Conservation (phyloP, 1,284 basidiomycete species). For the Melampsora abietis-canadensis region DNA sequence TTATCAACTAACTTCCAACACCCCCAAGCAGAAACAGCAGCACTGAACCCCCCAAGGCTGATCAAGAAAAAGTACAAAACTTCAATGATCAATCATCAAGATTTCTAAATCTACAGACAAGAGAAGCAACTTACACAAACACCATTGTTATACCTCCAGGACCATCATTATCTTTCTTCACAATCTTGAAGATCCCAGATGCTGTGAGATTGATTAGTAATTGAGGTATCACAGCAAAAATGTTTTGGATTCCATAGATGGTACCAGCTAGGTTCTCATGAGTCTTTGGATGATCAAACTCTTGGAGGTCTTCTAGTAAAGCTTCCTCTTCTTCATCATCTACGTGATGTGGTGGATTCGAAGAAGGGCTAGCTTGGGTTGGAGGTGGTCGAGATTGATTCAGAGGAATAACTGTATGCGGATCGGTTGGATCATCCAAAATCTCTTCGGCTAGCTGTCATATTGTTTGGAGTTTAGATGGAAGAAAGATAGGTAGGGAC, state of each 20-base stretch:
- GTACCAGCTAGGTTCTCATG: slow-evolving; percentile 48
- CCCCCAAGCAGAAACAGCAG: no score
- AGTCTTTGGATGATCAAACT: neutral
- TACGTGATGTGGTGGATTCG: no score
- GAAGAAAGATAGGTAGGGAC: slow-evolving; percentile 23
- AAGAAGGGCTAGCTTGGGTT: no score
- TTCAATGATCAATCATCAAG: no score
- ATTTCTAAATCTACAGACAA: neutral
- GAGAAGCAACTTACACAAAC: neutral
- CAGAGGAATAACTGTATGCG: neutral
- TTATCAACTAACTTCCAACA: no score
- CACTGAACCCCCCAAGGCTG: no score
- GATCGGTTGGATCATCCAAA: neutral
- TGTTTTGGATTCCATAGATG: slow-evolving; percentile 52
- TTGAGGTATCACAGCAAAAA: slow-evolving; percentile 50
- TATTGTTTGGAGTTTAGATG: neutral
- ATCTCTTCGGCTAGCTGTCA: slow-evolving; percentile 10
- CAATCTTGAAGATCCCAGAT: slow-evolving; percentile 48
- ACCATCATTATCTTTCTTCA: neutral
- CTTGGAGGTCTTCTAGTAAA: neutral
- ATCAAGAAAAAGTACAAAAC: no score
- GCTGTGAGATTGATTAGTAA: slow-evolving; percentile 51
- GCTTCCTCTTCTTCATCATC: slow-evolving; percentile 4
- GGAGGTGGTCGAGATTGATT: no score
- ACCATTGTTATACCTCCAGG: neutral